Conservation (phyloP, 768 basidiomycete genomes). For the Pleurotus pulmonarius region DNA sequence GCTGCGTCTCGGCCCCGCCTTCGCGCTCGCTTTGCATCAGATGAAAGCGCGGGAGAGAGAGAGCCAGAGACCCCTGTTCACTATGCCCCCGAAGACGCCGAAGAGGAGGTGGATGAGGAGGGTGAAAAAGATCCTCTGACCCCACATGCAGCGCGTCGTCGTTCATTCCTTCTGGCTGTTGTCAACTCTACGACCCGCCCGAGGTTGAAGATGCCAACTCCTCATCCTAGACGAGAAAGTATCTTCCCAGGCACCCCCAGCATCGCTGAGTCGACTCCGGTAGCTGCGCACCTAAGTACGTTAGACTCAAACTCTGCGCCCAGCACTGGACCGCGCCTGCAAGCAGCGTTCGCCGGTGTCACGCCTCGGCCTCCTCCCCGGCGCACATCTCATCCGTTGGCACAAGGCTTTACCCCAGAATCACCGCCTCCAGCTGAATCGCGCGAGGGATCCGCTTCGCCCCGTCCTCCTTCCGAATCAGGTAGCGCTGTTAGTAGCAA, state of each 20-base stretch:
- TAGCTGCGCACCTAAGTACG: conserved; percentile 1
- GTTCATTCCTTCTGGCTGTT: conserved; percentile 79
- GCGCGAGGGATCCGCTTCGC: conserved; percentile 28
- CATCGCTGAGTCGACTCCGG: conserved; percentile 30
- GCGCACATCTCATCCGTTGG: conserved; percentile 62
- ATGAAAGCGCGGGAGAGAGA: conserved; percentile 25
- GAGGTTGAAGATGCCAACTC: conserved; percentile 60
- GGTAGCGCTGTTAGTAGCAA: conserved; percentile 9
- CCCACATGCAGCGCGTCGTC: conserved; percentile 60
- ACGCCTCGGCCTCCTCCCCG: conserved; percentile 54
- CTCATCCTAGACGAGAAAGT: conserved; percentile 43
- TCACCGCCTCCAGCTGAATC: conserved; percentile 33
- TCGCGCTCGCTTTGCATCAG: conserved; percentile 47
- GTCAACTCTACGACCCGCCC: conserved; percentile 82
- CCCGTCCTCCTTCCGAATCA: conserved; percentile 18
- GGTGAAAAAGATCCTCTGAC: conserved; percentile 38
- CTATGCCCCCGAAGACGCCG: conserved; percentile 23
- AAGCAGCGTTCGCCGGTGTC: conserved; percentile 56
- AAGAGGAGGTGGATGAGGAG: not conserved
- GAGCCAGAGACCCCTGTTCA: conserved; percentile 11
- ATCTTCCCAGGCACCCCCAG: conserved; percentile 28
- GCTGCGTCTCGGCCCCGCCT: conserved; percentile 53
- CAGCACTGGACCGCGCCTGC: conserved; percentile 29
- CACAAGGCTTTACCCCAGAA: conserved; percentile 37
- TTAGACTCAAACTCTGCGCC: conserved; percentile 25